Evolutionary conservation across 2,329 filamentous ascomycete species (phyloP).

Genomic region (Penicillium brasilianum): DNA sequence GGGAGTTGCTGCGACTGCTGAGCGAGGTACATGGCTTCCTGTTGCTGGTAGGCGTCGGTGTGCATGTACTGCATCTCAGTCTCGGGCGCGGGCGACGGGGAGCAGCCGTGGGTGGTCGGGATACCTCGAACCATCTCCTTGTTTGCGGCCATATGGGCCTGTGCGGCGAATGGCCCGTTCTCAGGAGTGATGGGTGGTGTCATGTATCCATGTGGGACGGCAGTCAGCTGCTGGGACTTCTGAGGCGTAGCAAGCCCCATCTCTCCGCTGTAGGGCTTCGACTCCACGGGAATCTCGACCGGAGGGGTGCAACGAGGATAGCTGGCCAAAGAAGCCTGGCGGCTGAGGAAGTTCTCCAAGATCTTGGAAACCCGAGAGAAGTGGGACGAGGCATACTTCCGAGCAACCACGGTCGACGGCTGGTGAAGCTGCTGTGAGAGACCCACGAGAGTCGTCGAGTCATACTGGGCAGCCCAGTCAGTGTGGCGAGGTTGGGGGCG

Average conservation of each 20-base stretch:
- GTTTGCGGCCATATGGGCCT: slow-evolving; percentile 36
- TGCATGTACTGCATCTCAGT: slow-evolving; percentile 44
- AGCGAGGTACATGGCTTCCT: slow-evolving; percentile 40
- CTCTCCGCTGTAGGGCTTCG: slow-evolving; percentile 48
- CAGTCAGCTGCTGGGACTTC: slow-evolving; percentile 43
- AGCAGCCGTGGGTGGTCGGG: slow-evolving; percentile 37
- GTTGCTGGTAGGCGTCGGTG: slow-evolving; percentile 42
- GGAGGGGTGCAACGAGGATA: slow-evolving; percentile 50
- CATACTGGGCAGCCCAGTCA: slow-evolving; percentile 70
- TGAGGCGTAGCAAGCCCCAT: slow-evolving; percentile 51
- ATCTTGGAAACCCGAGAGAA: slow-evolving; percentile 68
- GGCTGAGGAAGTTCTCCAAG: slow-evolving; percentile 69
- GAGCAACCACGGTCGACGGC: slow-evolving; percentile 68
- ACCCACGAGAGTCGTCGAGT: slow-evolving; percentile 60
- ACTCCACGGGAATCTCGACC: slow-evolving; percentile 42
- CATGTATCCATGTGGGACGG: slow-evolving; percentile 50
- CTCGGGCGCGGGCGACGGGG: slow-evolving; percentile 45
- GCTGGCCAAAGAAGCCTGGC: slow-evolving; percentile 62
- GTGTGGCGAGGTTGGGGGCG: slow-evolving; percentile 75
- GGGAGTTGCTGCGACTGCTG: slow-evolving; percentile 39
- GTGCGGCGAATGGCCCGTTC: slow-evolving; percentile 47
- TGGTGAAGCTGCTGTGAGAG: slow-evolving; percentile 69
- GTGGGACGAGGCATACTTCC: slow-evolving; percentile 71
- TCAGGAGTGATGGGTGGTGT: slow-evolving; percentile 56
- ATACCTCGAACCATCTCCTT: slow-evolving; percentile 39